Percentiles rank a stretch among this genome's conserved stretches.
These are phyloP conservation scores for Quercus gilva DNA, from an alignment of 306 rosid species.

Conservation along the genomic window DNA sequence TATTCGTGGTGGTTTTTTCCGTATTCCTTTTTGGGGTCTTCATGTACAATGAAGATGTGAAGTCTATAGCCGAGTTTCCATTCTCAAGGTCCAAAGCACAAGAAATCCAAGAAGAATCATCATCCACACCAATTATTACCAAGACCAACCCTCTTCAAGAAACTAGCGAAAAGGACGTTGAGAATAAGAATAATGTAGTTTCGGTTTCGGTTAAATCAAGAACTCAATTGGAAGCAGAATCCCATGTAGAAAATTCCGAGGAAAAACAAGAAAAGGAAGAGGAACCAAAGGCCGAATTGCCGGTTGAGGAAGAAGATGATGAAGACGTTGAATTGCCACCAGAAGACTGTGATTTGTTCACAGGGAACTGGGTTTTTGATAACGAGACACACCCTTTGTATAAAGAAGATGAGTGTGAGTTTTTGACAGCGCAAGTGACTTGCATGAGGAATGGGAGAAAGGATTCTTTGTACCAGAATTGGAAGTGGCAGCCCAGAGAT, in stretches of 20 bases:
- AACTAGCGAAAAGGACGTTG: conserved; percentile 14
- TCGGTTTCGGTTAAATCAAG: conserved; percentile 34
- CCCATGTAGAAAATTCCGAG: conserved; percentile 31
- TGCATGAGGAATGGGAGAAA: conserved; percentile 88
- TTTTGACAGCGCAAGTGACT: conserved; percentile 80
- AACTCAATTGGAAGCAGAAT: conserved; percentile 37
- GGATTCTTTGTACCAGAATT: conserved; percentile 78
- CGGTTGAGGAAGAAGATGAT: conserved; percentile 21
- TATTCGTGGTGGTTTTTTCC: conserved; percentile 54
- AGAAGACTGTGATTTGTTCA: conserved; percentile 79
- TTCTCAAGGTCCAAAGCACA: conserved; percentile 51
- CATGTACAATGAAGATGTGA: conserved; percentile 80
- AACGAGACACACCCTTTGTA: conserved; percentile 72
- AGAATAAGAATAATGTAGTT: conserved; percentile 18
- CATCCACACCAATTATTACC: not conserved
- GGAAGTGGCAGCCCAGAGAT: conserved; percentile 95
- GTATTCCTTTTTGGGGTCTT: conserved; percentile 72
- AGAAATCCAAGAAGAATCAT: conserved; percentile 40
- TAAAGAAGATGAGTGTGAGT: conserved; percentile 85
- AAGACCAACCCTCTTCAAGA: conserved; percentile 10
- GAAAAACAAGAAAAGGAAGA: conserved; percentile 39
- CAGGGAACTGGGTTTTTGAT: conserved; percentile 86
- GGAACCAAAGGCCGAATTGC: conserved; percentile 45
- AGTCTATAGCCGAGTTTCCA: conserved; percentile 69
- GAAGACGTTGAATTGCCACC: conserved; percentile 71